These are phyloP conservation scores for Magnolia kwangsiensis DNA, from an alignment of 164 flowering plant genomes.

Conservation along the genomic window DNA sequence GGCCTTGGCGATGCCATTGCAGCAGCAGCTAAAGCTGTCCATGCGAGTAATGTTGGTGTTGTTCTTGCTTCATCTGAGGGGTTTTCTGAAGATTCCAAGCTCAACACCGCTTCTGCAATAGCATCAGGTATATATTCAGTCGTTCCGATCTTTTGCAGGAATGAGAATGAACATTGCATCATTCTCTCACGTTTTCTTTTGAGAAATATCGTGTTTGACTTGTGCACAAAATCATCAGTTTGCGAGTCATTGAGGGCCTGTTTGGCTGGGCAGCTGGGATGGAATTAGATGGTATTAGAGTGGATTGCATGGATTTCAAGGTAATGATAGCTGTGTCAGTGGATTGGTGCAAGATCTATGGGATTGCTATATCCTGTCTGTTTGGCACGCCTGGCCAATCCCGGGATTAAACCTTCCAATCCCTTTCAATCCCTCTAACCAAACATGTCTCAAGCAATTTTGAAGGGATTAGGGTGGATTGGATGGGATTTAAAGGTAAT, in stretches of 20 bases:
- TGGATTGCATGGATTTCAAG: too few species aligned
- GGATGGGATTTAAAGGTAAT: too few species aligned
- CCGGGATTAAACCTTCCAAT: too few species aligned
- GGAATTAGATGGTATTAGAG: too few species aligned
- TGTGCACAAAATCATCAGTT: not conserved
- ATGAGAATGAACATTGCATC: conserved; percentile 2
- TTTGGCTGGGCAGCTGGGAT: too few species aligned
- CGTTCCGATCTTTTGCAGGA: not conserved
- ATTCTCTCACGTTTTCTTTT: not conserved
- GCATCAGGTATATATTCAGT: conserved; percentile 53
- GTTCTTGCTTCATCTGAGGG: conserved; percentile 70
- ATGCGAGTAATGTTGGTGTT: conserved; percentile 67
- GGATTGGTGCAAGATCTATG: too few species aligned
- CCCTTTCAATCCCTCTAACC: too few species aligned
- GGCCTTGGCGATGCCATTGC: conserved; percentile 71
- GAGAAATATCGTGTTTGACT: not conserved
- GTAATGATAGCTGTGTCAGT: too few species aligned
- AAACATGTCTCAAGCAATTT: too few species aligned
- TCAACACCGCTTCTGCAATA: conserved; percentile 63
- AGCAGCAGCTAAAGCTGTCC: conserved; percentile 71
- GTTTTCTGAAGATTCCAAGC: conserved; percentile 55
- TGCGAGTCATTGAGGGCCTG: conserved; percentile 1
- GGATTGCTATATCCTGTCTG: too few species aligned
- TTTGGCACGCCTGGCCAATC: too few species aligned
- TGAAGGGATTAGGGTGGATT: too few species aligned